Conservation (phyloP, 805 yeast species). For the Zygoascus biomembranicola region DNA sequence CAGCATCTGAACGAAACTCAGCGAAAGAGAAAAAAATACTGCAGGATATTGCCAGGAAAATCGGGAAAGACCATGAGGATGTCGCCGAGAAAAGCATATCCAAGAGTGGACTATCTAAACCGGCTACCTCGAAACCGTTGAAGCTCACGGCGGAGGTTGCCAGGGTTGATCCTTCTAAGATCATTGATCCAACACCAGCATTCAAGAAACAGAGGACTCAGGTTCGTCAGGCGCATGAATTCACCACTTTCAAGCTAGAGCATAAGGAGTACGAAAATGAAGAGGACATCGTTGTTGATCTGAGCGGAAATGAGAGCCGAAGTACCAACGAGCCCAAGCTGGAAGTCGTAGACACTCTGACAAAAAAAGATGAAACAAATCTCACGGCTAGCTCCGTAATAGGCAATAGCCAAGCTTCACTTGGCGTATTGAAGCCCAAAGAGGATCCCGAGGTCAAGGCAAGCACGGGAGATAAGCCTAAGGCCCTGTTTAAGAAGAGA, state of each 20-base stretch:
- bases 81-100: neutral
- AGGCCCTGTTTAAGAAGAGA: constrained; percentile 2
- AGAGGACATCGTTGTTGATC: neutral
- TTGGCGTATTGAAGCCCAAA: no score
- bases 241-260: constrained; percentile 7
- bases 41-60: constrained; percentile 6
- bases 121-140: neutral
- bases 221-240: constrained; percentile 2
- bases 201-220: neutral
- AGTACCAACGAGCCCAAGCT: no score
- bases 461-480: no score
- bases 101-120: neutral
- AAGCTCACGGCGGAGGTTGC: constrained; percentile 2
- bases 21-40: constrained; percentile 17
- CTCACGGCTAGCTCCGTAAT: no score
- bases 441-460: no score
- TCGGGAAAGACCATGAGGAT: neutral
- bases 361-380: neutral
- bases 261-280: constrained; percentile 1
- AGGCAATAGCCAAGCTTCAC: neutral
- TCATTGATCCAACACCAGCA: constrained; percentile 2
- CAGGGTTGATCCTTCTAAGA: constrained; percentile 6
- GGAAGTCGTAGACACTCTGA: no score
- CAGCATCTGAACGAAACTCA: constrained; percentile 13
- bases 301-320: neutral